A percentile compares a stretch with the other conserved stretches of the same genome.
phyloP scores from a whole-genome alignment of 2,329 filamentous ascomycete genomes.

The Shiraia sp. region DNA sequence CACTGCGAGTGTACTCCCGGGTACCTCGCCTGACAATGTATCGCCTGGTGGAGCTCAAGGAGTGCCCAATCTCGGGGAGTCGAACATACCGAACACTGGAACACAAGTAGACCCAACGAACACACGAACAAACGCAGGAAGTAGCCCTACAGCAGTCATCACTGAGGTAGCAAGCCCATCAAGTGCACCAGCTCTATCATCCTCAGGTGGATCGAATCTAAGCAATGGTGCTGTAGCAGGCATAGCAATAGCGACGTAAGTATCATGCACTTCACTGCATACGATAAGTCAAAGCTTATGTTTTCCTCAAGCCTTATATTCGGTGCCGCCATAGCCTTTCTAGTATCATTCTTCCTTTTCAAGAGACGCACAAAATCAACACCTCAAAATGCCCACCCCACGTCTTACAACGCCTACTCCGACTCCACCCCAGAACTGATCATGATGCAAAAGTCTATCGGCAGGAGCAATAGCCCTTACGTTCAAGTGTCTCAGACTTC shows the following conservation, averaged over 20 bases:
- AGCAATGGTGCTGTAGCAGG: conserved; percentile 23
- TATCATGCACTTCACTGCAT: not conserved
- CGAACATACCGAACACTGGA: not conserved
- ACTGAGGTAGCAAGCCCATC: not conserved
- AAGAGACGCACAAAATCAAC: conserved; percentile 21
- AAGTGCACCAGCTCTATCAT: not conserved
- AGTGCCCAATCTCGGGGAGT: not conserved
- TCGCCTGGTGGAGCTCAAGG: not conserved
- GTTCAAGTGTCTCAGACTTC: conserved; percentile 30
- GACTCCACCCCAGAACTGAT: conserved; percentile 30
- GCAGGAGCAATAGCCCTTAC: conserved; percentile 24
- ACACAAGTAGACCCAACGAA: not conserved
- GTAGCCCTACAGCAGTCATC: no score
- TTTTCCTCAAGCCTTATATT: conserved; percentile 14
- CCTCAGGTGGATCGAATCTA: conserved; percentile 3
- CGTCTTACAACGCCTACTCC: conserved; percentile 14
- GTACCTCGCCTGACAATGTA: no score
- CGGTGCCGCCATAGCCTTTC: conserved; percentile 35
- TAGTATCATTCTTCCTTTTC: conserved; percentile 34
- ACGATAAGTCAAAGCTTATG: not conserved
- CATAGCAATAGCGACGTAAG: conserved; percentile 22
- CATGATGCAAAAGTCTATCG: conserved; percentile 25
- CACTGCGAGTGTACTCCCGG: no score
- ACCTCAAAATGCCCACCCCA: conserved; percentile 7
- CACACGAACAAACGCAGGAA: no score